A percentile compares a stretch with the other conserved stretches of the same genome.
These are phyloP conservation scores for Chrysoporthe deuterocubensis DNA, from an alignment of 2,329 filamentous ascomycete species.

Conservation along the genomic window DNA sequence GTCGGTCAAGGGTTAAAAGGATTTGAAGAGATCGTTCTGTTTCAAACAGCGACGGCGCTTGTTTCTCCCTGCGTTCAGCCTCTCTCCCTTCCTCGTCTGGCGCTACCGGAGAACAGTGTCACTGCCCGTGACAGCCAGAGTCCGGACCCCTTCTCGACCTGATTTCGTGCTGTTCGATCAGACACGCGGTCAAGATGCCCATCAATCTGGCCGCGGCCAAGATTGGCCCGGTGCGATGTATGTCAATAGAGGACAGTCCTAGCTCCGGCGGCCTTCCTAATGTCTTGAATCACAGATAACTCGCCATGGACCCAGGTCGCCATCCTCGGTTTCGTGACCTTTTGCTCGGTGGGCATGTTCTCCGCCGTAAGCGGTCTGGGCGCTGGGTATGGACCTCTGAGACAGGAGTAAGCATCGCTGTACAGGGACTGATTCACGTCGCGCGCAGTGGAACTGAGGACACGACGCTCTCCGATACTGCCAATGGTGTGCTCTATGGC, in stretches of 20 bases:
- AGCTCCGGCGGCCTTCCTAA: not conserved
- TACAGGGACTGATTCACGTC: not conserved
- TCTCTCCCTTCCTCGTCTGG: not conserved
- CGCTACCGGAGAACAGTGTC: not conserved
- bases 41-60: not conserved
- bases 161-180: not conserved
- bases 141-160: not conserved
- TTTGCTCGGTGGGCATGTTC: conserved; percentile 34
- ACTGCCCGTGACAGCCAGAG: not conserved
- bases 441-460: conserved; percentile 28
- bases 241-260: not conserved
- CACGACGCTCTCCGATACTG: conserved; percentile 28
- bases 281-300: conserved; percentile 18
- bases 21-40: not conserved
- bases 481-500: conserved; percentile 34
- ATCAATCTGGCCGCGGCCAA: conserved; percentile 28
- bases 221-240: conserved; percentile 27
- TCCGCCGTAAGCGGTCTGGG: conserved; percentile 30
- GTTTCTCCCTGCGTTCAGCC: not conserved
- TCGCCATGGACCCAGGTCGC: conserved; percentile 33
- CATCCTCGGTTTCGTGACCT: conserved; percentile 33
- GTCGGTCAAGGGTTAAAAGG: not conserved
- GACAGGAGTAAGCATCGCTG: not conserved
- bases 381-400: conserved; percentile 20
- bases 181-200: conserved; percentile 17